These are phyloP conservation scores for Nymphaea colorata DNA, from an alignment of 164 flowering plant genomes.

Conservation along the genomic window DNA sequence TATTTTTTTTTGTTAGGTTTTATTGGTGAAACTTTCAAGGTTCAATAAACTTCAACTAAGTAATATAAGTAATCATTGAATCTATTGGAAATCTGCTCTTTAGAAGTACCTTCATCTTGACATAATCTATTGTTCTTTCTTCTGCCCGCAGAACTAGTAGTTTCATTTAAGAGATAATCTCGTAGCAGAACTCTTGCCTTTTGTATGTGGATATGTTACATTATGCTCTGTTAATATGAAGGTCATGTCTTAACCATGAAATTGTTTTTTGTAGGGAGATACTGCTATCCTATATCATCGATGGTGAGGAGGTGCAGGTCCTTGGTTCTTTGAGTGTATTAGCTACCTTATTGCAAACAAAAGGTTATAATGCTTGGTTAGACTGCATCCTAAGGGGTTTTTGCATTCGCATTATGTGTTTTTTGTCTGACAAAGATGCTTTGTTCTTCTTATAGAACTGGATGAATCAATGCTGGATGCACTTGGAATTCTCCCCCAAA, in stretches of 20 bases:
- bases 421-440: not conserved
- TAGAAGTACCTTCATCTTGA: too few relatives aligned
- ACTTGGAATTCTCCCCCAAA: conserved; percentile 93
- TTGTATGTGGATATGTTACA: too few relatives aligned
- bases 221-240: too few relatives aligned
- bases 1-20: too few relatives aligned
- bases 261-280: conserved; percentile 38
- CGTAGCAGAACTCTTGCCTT: too few relatives aligned
- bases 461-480: conserved; percentile 96
- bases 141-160: too few relatives aligned
- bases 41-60: too few relatives aligned
- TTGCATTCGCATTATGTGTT: not conserved
- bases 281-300: conserved; percentile 50
- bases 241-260: not conserved
- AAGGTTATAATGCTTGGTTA: conserved; percentile 40
- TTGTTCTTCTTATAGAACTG: conserved; percentile 39
- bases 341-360: conserved; percentile 88
- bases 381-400: not conserved
- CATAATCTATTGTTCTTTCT: too few relatives aligned
- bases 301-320: conserved; percentile 66
- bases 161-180: too few relatives aligned
- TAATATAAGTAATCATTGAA: too few relatives aligned
- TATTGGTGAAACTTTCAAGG: too few relatives aligned
- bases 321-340: conserved; percentile 68
- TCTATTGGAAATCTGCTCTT: too few relatives aligned